These are phyloP conservation scores for Candida smagusa DNA, from an alignment of 1,139 yeast genomes.

Conservation along the genomic window DNA sequence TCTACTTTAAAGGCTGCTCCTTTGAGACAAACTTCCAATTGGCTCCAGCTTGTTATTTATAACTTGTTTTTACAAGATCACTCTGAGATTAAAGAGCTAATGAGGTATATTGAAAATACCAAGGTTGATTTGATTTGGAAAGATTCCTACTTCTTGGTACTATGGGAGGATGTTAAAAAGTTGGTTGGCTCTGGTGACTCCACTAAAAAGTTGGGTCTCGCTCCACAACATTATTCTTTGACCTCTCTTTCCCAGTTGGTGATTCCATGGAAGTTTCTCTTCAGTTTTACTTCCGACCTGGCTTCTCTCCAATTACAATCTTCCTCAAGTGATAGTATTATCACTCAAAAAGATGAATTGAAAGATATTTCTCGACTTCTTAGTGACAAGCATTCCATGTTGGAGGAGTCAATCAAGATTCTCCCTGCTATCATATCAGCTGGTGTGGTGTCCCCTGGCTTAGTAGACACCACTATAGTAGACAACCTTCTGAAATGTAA, in stretches of 20 bases:
- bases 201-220: not conserved
- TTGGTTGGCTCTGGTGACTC: not conserved
- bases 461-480: conserved; percentile 7
- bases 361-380: not conserved
- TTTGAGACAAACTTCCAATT: conserved; percentile 24
- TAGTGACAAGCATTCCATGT: not conserved
- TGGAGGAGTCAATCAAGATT: conserved; percentile 8
- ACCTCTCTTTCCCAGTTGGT: not conserved
- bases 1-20: conserved; percentile 21
- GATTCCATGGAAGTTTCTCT: conserved; percentile 6
- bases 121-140: conserved; percentile 1
- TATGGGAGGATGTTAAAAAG: not conserved
- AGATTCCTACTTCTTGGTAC: not conserved
- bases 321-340: conserved; percentile 1
- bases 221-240: not conserved
- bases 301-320: not conserved
- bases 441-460: conserved; percentile 7
- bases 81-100: conserved; percentile 5
- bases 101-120: conserved; percentile 1
- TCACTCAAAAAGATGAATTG: conserved; percentile 1
- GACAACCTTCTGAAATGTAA: conserved; percentile 18
- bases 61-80: conserved; percentile 13
- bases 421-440: conserved; percentile 10
- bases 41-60: conserved; percentile 17
- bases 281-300: conserved; percentile 2